Base-by-base conservation (phyloP, 2,329 filamentous ascomycete genomes). In the Dactylellina drechsleri region DNA sequence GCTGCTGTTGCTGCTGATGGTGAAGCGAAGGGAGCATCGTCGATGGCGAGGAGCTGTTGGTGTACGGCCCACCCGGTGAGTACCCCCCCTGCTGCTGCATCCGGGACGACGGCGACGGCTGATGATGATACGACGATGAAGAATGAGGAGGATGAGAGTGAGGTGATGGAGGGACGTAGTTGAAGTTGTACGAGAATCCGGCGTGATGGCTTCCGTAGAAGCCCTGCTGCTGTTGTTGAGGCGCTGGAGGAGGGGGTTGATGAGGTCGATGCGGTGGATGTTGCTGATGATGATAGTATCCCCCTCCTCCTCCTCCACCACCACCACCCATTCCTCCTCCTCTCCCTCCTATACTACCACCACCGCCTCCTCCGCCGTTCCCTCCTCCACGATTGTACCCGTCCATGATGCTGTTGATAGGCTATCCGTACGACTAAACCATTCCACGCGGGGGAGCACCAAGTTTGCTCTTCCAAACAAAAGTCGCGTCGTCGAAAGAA, bases 181-280 rank as follows among this genome's bases (percentile, higher is more conserved):
- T 75, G 64, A 74, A 74, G 70, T 74, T 74, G 52, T 74, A 74
- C 3, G 16, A 26, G 45, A 54, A 75, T 1, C 71, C 71, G n/a
- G 64, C 49, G 40, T 75, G 64, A 64, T 75, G 71, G 47, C 53
- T 45, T 45, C 43, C 58, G 50, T 68, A 75, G 64, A 68, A 68
- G 36, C 43, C 7, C 36, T 18, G 61, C 20, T 54, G 59, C 7
- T 41, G 60, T 0, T 54, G 60, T n/a, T 15, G 43, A 47, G 43
- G 43, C 4, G 8, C 18, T 28, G 50, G 18, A 20, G 58, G 59
- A 60, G 67, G 52, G 47, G 18, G 59, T 8, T 36, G 31, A 49
- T 18, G 13, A 18, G 43, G 13, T 15, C 18, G 36, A 10, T 23
- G 18, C 45, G 26, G 20, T 15, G 41, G n/a, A 31, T 43, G 45